phyloP scores from a whole-genome alignment of 163 green algal species.

The Picocystis sp. region DNA sequence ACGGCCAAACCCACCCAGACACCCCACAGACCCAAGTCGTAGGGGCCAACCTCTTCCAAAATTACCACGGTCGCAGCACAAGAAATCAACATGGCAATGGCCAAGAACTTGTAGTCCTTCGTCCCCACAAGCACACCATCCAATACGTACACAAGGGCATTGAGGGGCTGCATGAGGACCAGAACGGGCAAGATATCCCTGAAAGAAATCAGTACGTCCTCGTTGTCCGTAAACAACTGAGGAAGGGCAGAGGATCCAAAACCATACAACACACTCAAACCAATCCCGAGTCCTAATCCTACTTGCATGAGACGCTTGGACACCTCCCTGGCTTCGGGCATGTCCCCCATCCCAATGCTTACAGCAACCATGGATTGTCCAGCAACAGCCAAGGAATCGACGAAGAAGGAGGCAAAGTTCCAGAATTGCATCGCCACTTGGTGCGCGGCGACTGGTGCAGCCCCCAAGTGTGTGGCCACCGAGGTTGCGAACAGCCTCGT shows the following conservation, averaged over 20 bases:
- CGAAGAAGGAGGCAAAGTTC: constrained; percentile 38
- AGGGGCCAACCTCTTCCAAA: background rate
- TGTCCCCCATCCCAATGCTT: constrained; percentile 17
- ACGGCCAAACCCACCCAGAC: constrained; percentile 2
- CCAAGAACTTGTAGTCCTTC: constrained; percentile 46
- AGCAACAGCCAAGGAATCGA: constrained; percentile 44
- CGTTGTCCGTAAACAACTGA: constrained; percentile 29
- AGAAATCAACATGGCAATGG: constrained; percentile 18
- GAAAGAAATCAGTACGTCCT: constrained; percentile 16
- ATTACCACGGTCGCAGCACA: constrained; percentile 1
- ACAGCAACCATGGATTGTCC: constrained; percentile 47
- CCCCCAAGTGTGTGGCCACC: constrained; percentile 32
- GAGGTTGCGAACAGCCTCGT: constrained; percentile 46
- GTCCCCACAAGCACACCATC: constrained; percentile 58
- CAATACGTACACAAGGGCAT: constrained; percentile 52
- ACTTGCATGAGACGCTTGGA: constrained; percentile 41
- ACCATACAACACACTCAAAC: constrained; percentile 13
- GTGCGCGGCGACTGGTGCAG: constrained; percentile 37
- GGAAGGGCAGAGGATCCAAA: constrained; percentile 17
- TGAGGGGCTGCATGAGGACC: constrained; percentile 38
- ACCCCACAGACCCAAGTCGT: constrained; percentile 3
- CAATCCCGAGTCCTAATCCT: constrained; percentile 22
- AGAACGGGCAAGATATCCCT: constrained; percentile 29
- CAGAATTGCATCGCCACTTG: constrained; percentile 52
- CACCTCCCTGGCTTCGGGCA: constrained; percentile 17